phyloP scores from a whole-genome alignment of 495 filamentous ascomycete genomes.

The Trichoderma virens region DNA sequence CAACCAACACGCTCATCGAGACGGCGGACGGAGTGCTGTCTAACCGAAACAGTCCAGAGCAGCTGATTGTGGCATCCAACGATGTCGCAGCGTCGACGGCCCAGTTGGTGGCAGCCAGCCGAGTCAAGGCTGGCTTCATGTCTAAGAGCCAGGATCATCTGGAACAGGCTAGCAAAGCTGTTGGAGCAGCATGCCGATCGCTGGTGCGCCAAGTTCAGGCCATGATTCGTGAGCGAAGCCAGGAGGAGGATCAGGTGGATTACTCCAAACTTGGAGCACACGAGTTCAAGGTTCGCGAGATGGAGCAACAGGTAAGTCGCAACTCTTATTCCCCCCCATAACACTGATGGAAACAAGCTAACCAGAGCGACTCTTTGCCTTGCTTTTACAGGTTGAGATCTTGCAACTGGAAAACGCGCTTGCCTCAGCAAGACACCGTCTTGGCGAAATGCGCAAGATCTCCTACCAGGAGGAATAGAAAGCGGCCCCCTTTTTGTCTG shows the following conservation, averaged over 20 bases:
- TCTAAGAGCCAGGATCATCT: slow-evolving; percentile 88
- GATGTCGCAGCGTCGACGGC: slow-evolving; percentile 93
- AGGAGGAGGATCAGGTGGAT: slow-evolving; percentile 79
- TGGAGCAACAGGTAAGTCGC: slow-evolving; percentile 93
- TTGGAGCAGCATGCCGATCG: slow-evolving; percentile 77
- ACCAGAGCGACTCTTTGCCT: background rate
- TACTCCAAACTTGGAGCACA: slow-evolving; percentile 80
- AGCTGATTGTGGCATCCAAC: slow-evolving; percentile 95
- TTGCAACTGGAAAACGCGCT: slow-evolving; percentile 88
- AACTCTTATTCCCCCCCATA: background rate
- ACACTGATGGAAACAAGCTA: background rate
- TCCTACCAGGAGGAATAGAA: slow-evolving; percentile 66
- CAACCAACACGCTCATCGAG: slow-evolving; percentile 93
- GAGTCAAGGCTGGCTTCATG: slow-evolving; percentile 97
- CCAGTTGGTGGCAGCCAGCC: slow-evolving; percentile 88
- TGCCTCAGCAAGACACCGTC: slow-evolving; percentile 65
- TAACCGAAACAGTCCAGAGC: slow-evolving; percentile 84
- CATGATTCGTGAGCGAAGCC: slow-evolving; percentile 81
- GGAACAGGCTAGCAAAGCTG: slow-evolving; percentile 86
- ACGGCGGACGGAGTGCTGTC: slow-evolving; percentile 94
- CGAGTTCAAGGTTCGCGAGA: slow-evolving; percentile 97
- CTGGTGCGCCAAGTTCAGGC: slow-evolving; percentile 89
- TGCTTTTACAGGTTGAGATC: slow-evolving; percentile 72
- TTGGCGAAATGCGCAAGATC: slow-evolving; percentile 98
- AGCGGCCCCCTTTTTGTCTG: background rate